Evolutionary conservation across 345 rosid genomes (phyloP).

Genomic region (Raphanus sativus): DNA sequence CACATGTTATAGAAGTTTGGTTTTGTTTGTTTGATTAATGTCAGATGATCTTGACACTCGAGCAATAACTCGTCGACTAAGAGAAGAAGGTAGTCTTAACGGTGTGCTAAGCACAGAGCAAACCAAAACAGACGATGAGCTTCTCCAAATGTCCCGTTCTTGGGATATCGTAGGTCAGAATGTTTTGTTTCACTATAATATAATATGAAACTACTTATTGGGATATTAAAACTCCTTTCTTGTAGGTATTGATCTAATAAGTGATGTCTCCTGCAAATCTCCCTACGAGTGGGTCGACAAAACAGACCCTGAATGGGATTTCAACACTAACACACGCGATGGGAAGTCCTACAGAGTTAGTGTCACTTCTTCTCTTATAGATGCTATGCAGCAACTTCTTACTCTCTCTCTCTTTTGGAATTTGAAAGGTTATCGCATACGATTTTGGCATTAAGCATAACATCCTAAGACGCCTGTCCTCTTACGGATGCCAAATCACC

Average conservation of each 20-base stretch:
- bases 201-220: background rate
- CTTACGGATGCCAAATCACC: conserved; percentile 84
- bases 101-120: conserved; percentile 91
- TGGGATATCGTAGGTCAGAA: conserved; percentile 86
- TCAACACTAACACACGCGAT: conserved; percentile 46
- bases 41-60: conserved; percentile 95
- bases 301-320: conserved; percentile 81
- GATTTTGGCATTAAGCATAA: conserved; percentile 97
- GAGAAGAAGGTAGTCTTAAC: conserved; percentile 96
- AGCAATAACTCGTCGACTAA: conserved; percentile 87
- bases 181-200: background rate
- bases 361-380: conserved; percentile 14
- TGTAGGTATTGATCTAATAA: conserved; percentile 85
- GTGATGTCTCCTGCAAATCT: conserved; percentile 69
- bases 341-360: conserved; percentile 59
- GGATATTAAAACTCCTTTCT: conserved; percentile 20
- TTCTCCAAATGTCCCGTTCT: conserved; percentile 71
- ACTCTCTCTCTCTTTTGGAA: conserved; percentile 18
- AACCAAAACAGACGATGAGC: conserved; percentile 73
- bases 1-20: background rate
- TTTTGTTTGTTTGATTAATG: conserved; percentile 1
- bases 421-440: conserved; percentile 68
- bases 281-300: conserved; percentile 82
- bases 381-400: conserved; percentile 11
- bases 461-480: conserved; percentile 77